phyloP scores from a whole-genome alignment of 495 filamentous ascomycete genomes.

The Penicillium subrubescens region DNA sequence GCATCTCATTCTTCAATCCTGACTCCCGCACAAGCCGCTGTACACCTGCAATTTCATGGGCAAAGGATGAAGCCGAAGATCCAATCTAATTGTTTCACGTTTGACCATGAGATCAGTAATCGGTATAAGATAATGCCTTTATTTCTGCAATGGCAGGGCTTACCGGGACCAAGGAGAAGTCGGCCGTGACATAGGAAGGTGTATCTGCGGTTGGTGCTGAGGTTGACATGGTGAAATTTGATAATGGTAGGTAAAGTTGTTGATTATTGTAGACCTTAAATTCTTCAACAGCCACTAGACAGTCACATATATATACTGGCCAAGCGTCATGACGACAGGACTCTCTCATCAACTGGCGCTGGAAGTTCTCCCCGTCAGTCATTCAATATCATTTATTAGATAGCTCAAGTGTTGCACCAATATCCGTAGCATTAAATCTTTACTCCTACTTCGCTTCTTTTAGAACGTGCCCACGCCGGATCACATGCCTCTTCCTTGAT shows the following conservation, averaged over 20 bases:
- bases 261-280: no score
- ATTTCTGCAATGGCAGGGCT: neutral
- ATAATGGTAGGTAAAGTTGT: neutral
- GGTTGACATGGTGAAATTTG: neutral
- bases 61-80: neutral
- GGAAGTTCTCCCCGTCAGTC: neutral
- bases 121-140: neutral
- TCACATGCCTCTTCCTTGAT: neutral
- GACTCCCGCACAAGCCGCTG: neutral
- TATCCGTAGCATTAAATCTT: neutral
- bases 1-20: slow-evolving; percentile 2
- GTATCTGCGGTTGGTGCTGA: neutral
- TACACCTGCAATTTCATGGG: slow-evolving; percentile 2
- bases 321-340: neutral
- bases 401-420: neutral
- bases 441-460: neutral
- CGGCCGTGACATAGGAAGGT: neutral
- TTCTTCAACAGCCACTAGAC: neutral
- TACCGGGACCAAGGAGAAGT: neutral
- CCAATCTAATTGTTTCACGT: neutral
- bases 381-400: neutral
- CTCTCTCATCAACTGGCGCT: neutral
- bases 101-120: neutral
- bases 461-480: neutral
- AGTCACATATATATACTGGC: neutral